Conservation (phyloP, 495 filamentous ascomycete genomes). For the Friedmanniomyces endolithicus region DNA sequence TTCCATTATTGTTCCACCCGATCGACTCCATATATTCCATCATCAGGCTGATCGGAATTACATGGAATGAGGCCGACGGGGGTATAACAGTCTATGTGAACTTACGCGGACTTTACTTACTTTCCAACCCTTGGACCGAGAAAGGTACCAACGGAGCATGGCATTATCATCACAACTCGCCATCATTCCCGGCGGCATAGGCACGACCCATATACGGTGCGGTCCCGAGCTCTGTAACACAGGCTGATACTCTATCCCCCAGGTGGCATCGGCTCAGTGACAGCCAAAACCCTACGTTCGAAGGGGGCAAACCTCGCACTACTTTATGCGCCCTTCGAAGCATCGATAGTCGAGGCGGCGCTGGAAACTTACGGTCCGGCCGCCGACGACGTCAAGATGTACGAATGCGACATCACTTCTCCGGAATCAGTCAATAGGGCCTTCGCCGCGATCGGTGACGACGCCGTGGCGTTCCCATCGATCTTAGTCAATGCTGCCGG, state of each 20-base stretch:
- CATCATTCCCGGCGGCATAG: slow-evolving; percentile 16
- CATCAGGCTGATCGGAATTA: no score
- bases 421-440: slow-evolving; percentile 6
- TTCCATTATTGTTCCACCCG: no score
- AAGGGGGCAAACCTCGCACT: slow-evolving; percentile 13
- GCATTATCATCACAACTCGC: slow-evolving; percentile 12
- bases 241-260: neutral
- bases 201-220: slow-evolving; percentile 1
- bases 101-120: no score
- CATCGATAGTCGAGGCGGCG: neutral
- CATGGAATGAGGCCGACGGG: no score
- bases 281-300: slow-evolving; percentile 10
- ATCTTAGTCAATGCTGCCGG: slow-evolving; percentile 18
- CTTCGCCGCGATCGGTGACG: slow-evolving; percentile 12
- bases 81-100: no score
- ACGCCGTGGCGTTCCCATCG: slow-evolving; percentile 6
- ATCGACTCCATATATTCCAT: no score
- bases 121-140: no score
- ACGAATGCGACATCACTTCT: slow-evolving; percentile 19
- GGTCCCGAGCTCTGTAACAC: neutral
- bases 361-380: slow-evolving; percentile 1
- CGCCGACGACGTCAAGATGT: neutral
- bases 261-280: slow-evolving; percentile 16
- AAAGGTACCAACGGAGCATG: no score
- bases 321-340: slow-evolving; percentile 19